Base-by-base conservation (phyloP, 441 rosid species). In the Breynia disticha region DNA sequence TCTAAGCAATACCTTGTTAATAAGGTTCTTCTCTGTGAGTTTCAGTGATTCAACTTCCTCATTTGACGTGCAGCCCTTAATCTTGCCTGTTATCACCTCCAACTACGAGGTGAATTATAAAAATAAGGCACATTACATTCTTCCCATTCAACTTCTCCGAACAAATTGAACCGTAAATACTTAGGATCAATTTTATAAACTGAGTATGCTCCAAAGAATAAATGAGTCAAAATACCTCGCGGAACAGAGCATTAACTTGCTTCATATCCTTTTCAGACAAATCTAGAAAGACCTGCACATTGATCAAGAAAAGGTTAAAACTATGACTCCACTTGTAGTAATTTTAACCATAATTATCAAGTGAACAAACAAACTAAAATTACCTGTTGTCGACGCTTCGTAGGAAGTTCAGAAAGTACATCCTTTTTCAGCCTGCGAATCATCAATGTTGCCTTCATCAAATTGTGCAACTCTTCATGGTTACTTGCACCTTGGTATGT, bases 361-460 rank as follows among this genome's bases (percentile, higher is more conserved):
- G 50, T 19, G 50, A 46, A 46, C 50, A 16, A 5, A 1, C 9
- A 64, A 66, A 17, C 18, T 47, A 7, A 38, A 66, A 52, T 50
- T 62, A 88, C 98, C 87, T 86, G 98, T 63, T 93, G 98, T 61
- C 98, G 80, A 37, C 97, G 95, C 71, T 93, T 88, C 60, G 78
- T 57, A 20, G 98, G 98, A 62, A 93, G 98, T 78, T 93, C 74
- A 53, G 76, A 41, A 59, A 93, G 95, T 61, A 93, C 98, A 79
- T 93, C 96, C 62, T 80, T 88, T 75, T 93, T 93, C 48, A 84
- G 88, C 67, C 98, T 81, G 59, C 98, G 86, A 63, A 93, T 89
- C 98, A 93, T 93, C 54, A 84, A 77, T 18, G 98, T 93, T 65
- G 97, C 91, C 83, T 86, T 93, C 82, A 93, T 88, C 81, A 88